A percentile compares a stretch with the other conserved stretches of the same genome.
Conservation (phyloP, 1,139 yeast species). For the Saccharomyces hybrid region DNA sequence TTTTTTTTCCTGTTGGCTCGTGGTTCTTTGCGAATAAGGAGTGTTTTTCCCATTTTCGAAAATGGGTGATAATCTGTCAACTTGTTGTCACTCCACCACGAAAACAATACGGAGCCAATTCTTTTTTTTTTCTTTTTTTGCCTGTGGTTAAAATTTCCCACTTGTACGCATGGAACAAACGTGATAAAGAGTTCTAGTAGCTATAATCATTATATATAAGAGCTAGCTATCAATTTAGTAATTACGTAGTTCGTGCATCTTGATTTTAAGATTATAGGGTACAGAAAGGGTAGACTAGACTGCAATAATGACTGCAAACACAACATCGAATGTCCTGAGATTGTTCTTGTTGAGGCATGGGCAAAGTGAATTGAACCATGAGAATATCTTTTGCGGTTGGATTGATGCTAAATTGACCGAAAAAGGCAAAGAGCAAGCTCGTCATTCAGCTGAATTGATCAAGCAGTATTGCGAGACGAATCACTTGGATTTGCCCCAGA, state of each 20-base stretch:
- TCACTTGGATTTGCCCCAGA: slow-evolving; percentile 37
- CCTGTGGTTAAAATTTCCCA: background rate
- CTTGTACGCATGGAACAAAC: background rate
- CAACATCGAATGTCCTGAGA: slow-evolving; percentile 12
- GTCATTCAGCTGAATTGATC: slow-evolving; percentile 50
- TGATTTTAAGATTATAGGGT: no score
- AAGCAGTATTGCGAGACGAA: slow-evolving; percentile 26
- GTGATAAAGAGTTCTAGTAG: background rate
- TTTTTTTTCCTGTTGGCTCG: background rate
- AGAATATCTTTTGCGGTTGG: slow-evolving; percentile 76
- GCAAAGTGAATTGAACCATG: slow-evolving; percentile 65
- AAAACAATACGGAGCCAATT: background rate
- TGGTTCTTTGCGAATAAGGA: background rate
- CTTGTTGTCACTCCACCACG: background rate
- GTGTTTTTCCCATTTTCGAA: background rate
- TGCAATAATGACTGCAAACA: background rate
- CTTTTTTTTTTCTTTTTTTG: background rate
- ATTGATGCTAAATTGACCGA: slow-evolving; percentile 60
- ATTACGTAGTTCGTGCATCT: no score
- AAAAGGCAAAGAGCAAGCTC: slow-evolving; percentile 58
- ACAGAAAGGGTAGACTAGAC: background rate
- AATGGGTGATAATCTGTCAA: background rate
- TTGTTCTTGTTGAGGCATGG: slow-evolving; percentile 50
- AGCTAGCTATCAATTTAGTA: background rate
- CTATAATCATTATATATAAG: background rate